Conservation (phyloP, 2,329 filamentous ascomycete genomes). For the Alternaria triticina region DNA sequence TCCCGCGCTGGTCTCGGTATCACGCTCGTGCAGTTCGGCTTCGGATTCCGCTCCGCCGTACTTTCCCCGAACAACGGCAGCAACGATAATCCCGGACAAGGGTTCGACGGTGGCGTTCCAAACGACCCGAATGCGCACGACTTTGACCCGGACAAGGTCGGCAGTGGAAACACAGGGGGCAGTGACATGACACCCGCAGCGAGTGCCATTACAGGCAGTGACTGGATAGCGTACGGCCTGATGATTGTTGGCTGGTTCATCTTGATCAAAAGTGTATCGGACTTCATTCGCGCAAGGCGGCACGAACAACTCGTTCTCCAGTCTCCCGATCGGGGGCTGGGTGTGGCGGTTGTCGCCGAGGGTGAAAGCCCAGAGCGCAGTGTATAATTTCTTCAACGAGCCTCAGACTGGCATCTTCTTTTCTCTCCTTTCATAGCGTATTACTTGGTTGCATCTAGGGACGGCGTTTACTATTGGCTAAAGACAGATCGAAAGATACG, state of each 20-base stretch:
- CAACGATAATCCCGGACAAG: slow-evolving; percentile 57
- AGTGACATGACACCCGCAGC: slow-evolving; percentile 45
- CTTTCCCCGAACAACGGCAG: slow-evolving; percentile 45
- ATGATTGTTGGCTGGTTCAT: slow-evolving; percentile 99
- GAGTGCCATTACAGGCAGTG: slow-evolving; percentile 71
- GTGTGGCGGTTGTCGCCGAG: slow-evolving; percentile 83
- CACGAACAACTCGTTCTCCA: slow-evolving; percentile 94
- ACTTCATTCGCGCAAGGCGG: slow-evolving; percentile 84
- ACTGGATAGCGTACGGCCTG: slow-evolving; percentile 89
- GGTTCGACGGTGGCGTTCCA: slow-evolving; percentile 66
- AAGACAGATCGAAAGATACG: not conserved
- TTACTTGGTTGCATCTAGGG: slow-evolving; percentile 12
- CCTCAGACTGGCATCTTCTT: slow-evolving; percentile 13
- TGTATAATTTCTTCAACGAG: slow-evolving; percentile 39
- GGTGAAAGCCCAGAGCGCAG: slow-evolving; percentile 77
- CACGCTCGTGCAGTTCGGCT: slow-evolving; percentile 94
- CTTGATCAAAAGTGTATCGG: slow-evolving; percentile 88
- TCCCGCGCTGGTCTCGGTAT: slow-evolving; percentile 93
- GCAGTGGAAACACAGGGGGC: slow-evolving; percentile 35
- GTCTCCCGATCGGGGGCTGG: slow-evolving; percentile 86
- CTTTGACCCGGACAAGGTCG: slow-evolving; percentile 77
- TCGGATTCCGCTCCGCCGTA: slow-evolving; percentile 79
- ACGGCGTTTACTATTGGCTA: not conserved
- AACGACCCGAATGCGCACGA: slow-evolving; percentile 88
- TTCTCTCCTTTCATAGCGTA: slow-evolving; percentile 8